Evolutionary conservation across 2,329 filamentous ascomycete genomes (phyloP).

Genomic region (Calonectria pseudoreteaudii): DNA sequence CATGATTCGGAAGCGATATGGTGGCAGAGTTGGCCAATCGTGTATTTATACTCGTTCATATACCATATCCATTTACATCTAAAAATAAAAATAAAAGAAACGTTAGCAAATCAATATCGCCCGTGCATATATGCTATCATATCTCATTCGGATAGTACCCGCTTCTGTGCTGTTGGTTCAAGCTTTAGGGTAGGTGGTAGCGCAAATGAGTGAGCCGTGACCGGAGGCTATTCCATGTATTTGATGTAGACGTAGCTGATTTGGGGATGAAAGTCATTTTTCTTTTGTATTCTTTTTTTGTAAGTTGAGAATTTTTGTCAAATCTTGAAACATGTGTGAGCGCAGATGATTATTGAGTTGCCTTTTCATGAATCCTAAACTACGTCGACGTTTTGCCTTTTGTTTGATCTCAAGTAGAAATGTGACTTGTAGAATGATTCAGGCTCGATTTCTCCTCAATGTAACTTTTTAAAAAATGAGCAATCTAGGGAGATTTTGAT

Average conservation of each 20-base stretch:
- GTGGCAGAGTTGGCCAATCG: not conserved
- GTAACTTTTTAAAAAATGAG: too few relatives aligned
- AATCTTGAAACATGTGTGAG: too few relatives aligned
- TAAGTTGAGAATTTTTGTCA: too few relatives aligned
- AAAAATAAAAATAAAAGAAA: not conserved
- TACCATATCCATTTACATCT: not conserved
- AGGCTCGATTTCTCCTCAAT: too few relatives aligned
- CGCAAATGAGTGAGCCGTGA: not conserved
- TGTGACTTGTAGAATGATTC: too few relatives aligned
- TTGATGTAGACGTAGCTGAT: not conserved
- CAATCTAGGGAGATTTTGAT: too few relatives aligned
- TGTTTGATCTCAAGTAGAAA: too few relatives aligned
- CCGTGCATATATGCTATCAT: not conserved
- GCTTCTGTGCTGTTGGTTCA: not conserved
- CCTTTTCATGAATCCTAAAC: too few relatives aligned
- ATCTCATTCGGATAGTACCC: not conserved
- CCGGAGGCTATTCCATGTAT: not conserved
- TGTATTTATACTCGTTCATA: not conserved
- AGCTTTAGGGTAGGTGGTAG: not conserved
- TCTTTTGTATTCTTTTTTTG: not conserved
- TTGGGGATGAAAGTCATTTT: not conserved
- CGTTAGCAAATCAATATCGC: not conserved
- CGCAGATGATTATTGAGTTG: too few relatives aligned
- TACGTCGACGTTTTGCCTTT: too few relatives aligned
- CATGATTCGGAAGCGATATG: not conserved